A percentile compares a stretch with the other conserved stretches of the same genome.
phyloP scores from a whole-genome alignment of 208 protist genomes.

The Trypanosoma caninum region DNA sequence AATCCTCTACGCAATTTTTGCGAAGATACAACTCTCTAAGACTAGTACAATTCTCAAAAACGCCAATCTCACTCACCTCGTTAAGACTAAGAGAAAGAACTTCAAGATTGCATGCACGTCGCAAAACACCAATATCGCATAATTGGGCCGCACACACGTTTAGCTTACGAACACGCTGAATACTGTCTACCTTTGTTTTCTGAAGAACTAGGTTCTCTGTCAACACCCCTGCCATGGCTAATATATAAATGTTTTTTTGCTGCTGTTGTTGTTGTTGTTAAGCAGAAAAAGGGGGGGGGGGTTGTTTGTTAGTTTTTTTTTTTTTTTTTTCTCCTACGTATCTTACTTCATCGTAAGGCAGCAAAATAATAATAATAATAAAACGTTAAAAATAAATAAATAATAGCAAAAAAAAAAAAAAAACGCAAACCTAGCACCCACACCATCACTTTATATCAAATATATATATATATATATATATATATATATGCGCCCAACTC shows the following conservation, averaged over 20 bases:
- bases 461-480: no score
- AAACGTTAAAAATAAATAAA: constrained; percentile 8
- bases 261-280: no score
- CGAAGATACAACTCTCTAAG: constrained; percentile 84
- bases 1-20: constrained; percentile 78
- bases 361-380: no score
- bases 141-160: constrained; percentile 87
- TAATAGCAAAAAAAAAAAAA: constrained; percentile 16
- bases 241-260: not conserved
- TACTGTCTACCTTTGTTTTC: constrained; percentile 80
- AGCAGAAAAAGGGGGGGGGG: no score
- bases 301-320: no score
- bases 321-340: no score
- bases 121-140: constrained; percentile 80
- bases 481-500: no score
- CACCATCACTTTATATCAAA: no score
- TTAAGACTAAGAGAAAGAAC: constrained; percentile 88
- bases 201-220: constrained; percentile 79
- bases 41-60: constrained; percentile 55
- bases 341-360: no score
- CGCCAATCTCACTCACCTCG: constrained; percentile 72
- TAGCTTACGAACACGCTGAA: constrained; percentile 72
- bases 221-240: constrained; percentile 72
- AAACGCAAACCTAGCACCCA: constrained; percentile 22
- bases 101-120: constrained; percentile 61